phyloP scores from a whole-genome alignment of 257 asterid species.

The Euphrasia confusa region DNA sequence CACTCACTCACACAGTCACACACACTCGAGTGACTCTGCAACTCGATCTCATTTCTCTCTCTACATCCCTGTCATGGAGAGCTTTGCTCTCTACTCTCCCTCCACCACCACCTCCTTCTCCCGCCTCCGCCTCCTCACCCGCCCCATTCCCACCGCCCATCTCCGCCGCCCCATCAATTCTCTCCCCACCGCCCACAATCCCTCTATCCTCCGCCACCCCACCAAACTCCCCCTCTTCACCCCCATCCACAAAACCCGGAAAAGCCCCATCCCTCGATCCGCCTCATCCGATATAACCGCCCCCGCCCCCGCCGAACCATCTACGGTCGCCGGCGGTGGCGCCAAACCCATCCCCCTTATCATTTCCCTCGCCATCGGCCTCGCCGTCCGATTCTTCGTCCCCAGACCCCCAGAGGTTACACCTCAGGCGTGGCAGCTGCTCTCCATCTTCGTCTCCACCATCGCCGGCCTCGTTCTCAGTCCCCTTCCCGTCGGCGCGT shows the following conservation, averaged over 20 bases:
- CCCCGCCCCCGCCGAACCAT: no score
- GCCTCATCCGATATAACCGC: conserved; percentile 12
- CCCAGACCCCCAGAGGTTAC: conserved; percentile 76
- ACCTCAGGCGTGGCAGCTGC: conserved; percentile 80
- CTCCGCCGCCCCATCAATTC: conserved; percentile 40
- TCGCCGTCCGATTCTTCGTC: conserved; percentile 55
- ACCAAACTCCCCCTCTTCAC: conserved; percentile 22
- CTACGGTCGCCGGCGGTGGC: conserved; percentile 28
- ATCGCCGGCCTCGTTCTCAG: conserved; percentile 80
- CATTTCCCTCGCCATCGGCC: conserved; percentile 59
- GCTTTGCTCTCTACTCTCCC: conserved; percentile 56
- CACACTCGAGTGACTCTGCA: conserved; percentile 6
- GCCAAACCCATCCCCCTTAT: conserved; percentile 62
- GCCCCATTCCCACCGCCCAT: conserved; percentile 28
- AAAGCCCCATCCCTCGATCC: conserved; percentile 20
- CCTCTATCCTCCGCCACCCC: conserved; percentile 22
- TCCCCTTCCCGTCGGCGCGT: conserved; percentile 89
- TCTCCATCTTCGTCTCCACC: conserved; percentile 78
- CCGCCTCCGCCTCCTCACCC: conserved; percentile 37
- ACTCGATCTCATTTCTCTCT: conserved; percentile 16
- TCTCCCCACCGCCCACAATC: conserved; percentile 21
- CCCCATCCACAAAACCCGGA: conserved; percentile 24
- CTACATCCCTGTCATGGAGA: conserved; percentile 48
- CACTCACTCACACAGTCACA: conserved; percentile 19
- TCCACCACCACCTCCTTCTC: conserved; percentile 44